Base-by-base conservation (phyloP, 2,329 filamentous ascomycete species). In the Didymella keratinophila region DNA sequence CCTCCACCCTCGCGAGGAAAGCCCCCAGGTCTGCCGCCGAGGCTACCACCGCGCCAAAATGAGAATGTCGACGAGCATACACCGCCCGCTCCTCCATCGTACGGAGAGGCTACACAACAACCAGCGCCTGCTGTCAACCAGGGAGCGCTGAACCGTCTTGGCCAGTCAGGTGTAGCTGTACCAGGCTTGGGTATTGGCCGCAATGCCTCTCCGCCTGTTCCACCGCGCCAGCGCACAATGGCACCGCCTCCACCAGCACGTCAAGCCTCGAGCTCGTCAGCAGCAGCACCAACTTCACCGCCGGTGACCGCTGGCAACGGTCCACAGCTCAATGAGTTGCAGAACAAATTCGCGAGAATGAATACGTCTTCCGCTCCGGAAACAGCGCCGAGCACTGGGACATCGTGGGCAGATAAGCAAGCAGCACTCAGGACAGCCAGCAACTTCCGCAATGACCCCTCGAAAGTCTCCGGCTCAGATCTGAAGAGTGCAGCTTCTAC, bases 81-180 rank as follows among this genome's bases (percentile, higher is more conserved):
- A 14, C 78, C 78, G 4, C 64, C 77, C 7, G 79, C 80, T 30
- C 81, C 81, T 20, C 81, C 81, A 2, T 71, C 78, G 44, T 86
- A 86, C 71, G 76, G 81, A 61, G 75, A 84, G 62, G 74, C 61
- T 63, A 65, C 58, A 66, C 66, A 63, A 47, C 62, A 52, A 56
- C 58, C 73, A 57, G 48, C 76, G 68, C 52, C 71, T 64, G 71
- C 78, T 46, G 66, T 87, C 42, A 87, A 87, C 52, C 82, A 85
- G 66, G 85, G 82, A 5, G 88, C 92, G 5, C 74, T 89, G 54
- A 83, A 79, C 57, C 84, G 91, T 41, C 82, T 97, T 9, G 86
- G 88, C 11, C 84, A 87, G 36, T 88, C 91, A 1, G 93, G 93
- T 1, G 82, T 97, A 6, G 90, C 88, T 0, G 91, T 97, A 0